Conservation (phyloP, 495 filamentous ascomycete species). For the Cercophora sp. region DNA sequence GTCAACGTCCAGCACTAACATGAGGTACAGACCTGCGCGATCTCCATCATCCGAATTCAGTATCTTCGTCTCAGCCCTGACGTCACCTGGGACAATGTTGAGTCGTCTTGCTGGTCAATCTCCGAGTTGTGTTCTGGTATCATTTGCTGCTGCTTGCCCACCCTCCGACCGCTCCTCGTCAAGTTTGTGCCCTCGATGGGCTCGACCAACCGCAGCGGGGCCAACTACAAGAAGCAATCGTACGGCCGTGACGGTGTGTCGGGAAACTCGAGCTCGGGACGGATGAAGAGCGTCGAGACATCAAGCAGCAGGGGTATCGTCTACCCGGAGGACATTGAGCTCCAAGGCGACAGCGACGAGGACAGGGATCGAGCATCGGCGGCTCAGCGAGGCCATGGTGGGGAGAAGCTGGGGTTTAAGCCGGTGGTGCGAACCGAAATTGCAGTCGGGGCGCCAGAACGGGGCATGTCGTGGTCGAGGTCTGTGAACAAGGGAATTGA, state of each 20-base stretch:
- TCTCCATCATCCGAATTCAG: slow-evolving; percentile 54
- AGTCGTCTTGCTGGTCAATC: slow-evolving; percentile 55
- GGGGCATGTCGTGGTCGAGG: not conserved
- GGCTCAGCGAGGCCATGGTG: not conserved
- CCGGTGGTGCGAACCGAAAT: slow-evolving; percentile 24
- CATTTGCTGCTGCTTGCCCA: slow-evolving; percentile 55
- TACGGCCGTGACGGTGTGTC: slow-evolving; percentile 16
- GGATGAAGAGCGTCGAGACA: slow-evolving; percentile 10
- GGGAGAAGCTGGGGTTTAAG: slow-evolving; percentile 13
- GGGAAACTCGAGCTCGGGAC: slow-evolving; percentile 2
- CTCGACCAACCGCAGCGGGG: slow-evolving; percentile 12
- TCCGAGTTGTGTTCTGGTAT: slow-evolving; percentile 57
- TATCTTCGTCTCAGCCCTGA: slow-evolving; percentile 46
- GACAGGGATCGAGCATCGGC: too few relatives aligned
- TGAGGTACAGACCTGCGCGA: slow-evolving; percentile 42
- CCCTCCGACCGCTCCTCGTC: slow-evolving; percentile 47
- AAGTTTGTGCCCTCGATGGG: slow-evolving; percentile 33
- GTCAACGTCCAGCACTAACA: not conserved
- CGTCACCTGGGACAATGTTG: slow-evolving; percentile 55
- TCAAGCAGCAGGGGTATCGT: slow-evolving; percentile 20
- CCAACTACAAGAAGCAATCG: slow-evolving; percentile 19
- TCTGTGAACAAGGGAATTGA: slow-evolving; percentile 10
- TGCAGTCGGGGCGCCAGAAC: slow-evolving; percentile 1
- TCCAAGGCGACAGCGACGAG: slow-evolving; percentile 24
- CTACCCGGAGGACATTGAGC: slow-evolving; percentile 26